Percentiles rank a stretch among this genome's conserved stretches.
phyloP scores from a whole-genome alignment of 2,329 filamentous ascomycete genomes.

The Diplodia seriata region DNA sequence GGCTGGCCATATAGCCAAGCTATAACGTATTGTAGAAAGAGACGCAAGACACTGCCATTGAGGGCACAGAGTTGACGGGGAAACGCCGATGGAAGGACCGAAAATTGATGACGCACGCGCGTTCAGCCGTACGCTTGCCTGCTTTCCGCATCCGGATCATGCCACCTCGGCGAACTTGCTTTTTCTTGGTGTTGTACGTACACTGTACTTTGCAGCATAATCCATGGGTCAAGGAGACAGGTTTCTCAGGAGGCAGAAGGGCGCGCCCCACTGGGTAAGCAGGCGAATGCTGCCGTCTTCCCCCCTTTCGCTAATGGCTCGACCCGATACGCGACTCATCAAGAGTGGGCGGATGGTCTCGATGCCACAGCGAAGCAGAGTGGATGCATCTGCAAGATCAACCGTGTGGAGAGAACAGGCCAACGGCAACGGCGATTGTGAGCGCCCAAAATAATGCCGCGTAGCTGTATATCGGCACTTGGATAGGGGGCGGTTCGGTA shows the following conservation, averaged over 20 bases:
- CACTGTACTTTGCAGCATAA: background rate
- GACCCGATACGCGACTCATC: slow-evolving; percentile 27
- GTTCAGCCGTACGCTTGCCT: background rate
- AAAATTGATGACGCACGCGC: slow-evolving; percentile 19
- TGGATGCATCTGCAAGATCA: slow-evolving; percentile 6
- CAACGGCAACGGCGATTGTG: background rate
- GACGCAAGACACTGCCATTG: background rate
- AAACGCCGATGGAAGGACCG: background rate
- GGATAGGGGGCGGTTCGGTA: background rate
- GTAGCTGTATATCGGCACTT: background rate
- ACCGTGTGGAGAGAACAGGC: background rate
- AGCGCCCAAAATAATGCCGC: slow-evolving; percentile 25
- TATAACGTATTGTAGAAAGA: background rate
- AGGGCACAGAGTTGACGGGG: background rate
- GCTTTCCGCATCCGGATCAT: background rate
- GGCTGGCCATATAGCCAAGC: background rate
- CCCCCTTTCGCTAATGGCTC: slow-evolving; percentile 10
- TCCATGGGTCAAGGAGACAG: background rate
- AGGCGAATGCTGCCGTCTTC: background rate
- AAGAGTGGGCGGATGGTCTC: slow-evolving; percentile 9
- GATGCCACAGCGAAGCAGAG: background rate
- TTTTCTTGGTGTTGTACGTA: slow-evolving; percentile 9
- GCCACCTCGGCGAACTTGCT: background rate
- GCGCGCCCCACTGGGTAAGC: background rate
- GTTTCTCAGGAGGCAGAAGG: background rate